phyloP scores from a whole-genome alignment of 1,284 basidiomycete genomes.

The Irpex rosettiformis region DNA sequence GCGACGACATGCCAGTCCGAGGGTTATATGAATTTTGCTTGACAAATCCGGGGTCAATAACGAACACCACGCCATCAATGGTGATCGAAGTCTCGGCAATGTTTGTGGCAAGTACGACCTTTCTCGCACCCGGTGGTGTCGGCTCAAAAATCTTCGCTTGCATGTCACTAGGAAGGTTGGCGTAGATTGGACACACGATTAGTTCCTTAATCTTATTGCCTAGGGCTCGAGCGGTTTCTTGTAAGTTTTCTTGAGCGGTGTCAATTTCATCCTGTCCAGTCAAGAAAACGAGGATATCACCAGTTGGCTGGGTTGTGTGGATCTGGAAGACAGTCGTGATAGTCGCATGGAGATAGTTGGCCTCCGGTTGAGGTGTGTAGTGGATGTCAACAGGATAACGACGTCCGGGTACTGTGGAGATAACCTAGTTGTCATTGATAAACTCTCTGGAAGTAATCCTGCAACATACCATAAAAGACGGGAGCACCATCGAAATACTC shows the following conservation, averaged over 20 bases:
- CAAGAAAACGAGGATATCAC: conserved; percentile 97
- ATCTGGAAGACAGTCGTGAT: conserved; percentile 99
- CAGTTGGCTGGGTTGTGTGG: conserved; percentile 96
- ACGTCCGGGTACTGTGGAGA: conserved; percentile 83
- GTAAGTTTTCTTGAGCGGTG: conserved; percentile 91
- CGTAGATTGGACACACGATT: conserved; percentile 96
- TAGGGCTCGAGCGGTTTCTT: conserved; percentile 91
- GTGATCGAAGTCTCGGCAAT: conserved; percentile 99
- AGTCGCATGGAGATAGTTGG: conserved; percentile 97
- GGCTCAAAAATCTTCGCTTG: conserved; percentile 99
- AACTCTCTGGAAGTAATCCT: not conserved
- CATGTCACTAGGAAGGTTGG: conserved; percentile 97
- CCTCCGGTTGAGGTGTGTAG: conserved; percentile 96
- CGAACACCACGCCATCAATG: conserved; percentile 96
- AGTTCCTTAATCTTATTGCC: conserved; percentile 96
- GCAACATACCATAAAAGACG: conserved; percentile 82
- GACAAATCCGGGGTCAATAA: conserved; percentile 96
- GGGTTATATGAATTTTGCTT: conserved; percentile 99
- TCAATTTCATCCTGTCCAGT: conserved; percentile 99
- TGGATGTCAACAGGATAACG: conserved; percentile 98
- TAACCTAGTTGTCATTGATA: not conserved
- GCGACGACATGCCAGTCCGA: conserved; percentile 92
- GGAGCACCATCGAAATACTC: conserved; percentile 95
- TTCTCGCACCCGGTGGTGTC: conserved; percentile 93
- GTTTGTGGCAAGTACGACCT: conserved; percentile 97